Base-by-base conservation (phyloP, 2,329 filamentous ascomycete genomes). In the Alternaria sp. region DNA sequence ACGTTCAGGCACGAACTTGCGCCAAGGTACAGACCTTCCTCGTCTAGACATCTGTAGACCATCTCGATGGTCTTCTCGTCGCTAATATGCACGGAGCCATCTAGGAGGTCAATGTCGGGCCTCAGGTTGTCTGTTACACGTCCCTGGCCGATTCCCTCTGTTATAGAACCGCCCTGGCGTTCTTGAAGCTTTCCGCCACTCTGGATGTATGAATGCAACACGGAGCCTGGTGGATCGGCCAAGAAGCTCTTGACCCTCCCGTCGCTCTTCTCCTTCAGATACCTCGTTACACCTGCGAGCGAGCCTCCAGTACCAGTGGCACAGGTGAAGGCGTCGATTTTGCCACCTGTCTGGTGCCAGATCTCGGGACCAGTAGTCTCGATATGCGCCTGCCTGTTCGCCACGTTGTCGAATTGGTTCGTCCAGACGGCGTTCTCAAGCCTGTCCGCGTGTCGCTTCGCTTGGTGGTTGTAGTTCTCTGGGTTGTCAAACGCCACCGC, bases 351-450 rank as follows among this genome's bases (percentile, higher is more conserved):
- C 84, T 99, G 95, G 28, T 89, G 83, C 95, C 95, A 99, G 76
- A 99, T 97, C 81, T 99, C 95, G 0, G 95, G 95, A 0, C 95
- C 95, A 0, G 95, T 99, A 2, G 94, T 98, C 84, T 97, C 94
- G 70, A 98, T 90, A 78, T 99, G 95, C 49, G 95, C 95, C 74
- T 92, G 89, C 54, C 95, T 87, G 81, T 99, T 99, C 54, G 95
- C 95, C 54, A 86, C 89, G 83, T 99, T 99, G 79, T 99, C 95
- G 81, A 99, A 99, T 82, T 99, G 95, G 81, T 99, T 96, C 45
- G 95, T 99, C 95, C 95, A 99, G 14, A 98, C 94, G 9, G 94
- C 93, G 73, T 95, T 95, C 16, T 92, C 90, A 50, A 96, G 81
- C 3, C 85, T 80, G 78, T 95, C 93, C n/a, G 95, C 95, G 80